Base-by-base conservation (phyloP, 495 filamentous ascomycete genomes). In the Achaetomiella virescens region DNA sequence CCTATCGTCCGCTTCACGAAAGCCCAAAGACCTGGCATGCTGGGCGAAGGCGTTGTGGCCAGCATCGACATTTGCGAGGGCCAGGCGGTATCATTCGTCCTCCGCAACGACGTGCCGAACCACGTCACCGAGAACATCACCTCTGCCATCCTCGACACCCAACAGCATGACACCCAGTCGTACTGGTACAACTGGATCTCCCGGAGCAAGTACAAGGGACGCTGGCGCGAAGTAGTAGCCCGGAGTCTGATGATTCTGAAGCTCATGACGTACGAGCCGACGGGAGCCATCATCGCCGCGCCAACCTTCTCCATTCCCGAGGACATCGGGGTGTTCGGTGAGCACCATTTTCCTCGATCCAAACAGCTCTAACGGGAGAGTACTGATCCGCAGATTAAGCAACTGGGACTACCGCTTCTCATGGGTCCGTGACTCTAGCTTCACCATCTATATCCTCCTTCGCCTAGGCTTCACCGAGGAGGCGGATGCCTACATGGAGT, bases 351-450 rank as follows among this genome's bases (percentile, higher is more conserved):
- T 11, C 6, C 1, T 18, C 22, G 9, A 8, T 14, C 35, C 25
- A n/a, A 18, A 14, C 54, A 2, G 36, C 18, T 40, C 35, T 43
- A 42, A 49, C 36, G 4, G 8, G 9, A 5, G 24, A 3, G 10
- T 8, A 38, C n/a, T 40, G 41, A 37, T 24, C 1, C 25, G 1
- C 35, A 50, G 35, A 29, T 11, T 41, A 56, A 79, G 84, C n/a
- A 89, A 88, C 59, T 88, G 85, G 85, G 85, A 89, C 61, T 89
- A 89, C 62, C 78, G 86, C 9, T 89, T 79, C 66, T 85, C 78
- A 37, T 89, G 86, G 86, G 83, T 89, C 38, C 77, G 86, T 31
- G 86, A 89, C 65, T 82, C 83, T 0, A 83, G 82, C 43, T 89
- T 88, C 68, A 88, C 84, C 5, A 81, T 88, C 54, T 89, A 89